A percentile compares a stretch with the other conserved stretches of the same genome.
Conservation (phyloP, 805 yeast genomes). For the Scheffersomyces ergatensis region DNA sequence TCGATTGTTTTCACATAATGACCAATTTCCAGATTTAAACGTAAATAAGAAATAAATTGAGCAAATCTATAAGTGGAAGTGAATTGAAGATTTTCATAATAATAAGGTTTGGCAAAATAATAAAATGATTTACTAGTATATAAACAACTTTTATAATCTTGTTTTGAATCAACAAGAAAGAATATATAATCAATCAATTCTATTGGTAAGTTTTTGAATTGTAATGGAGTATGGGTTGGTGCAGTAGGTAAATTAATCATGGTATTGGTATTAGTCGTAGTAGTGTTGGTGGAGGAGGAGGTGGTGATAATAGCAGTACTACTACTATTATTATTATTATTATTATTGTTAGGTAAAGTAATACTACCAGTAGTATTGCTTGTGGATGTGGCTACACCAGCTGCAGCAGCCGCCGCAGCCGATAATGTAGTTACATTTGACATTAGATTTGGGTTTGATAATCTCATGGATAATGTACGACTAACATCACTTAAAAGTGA, state of each 20-base stretch:
- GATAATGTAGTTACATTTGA: constrained; percentile 1
- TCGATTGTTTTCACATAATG: constrained; percentile 55
- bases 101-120: constrained; percentile 46
- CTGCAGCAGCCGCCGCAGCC: not conserved
- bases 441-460: constrained; percentile 17
- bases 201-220: constrained; percentile 35
- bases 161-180: constrained; percentile 27
- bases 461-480: constrained; percentile 35
- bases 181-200: constrained; percentile 43
- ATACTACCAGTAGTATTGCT: no score
- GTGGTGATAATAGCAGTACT: not conserved
- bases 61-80: constrained; percentile 77
- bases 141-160: constrained; percentile 39
- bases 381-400: not conserved
- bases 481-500: constrained; percentile 49
- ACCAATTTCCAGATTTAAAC: constrained; percentile 56
- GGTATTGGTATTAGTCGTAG: constrained; percentile 2
- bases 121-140: constrained; percentile 53
- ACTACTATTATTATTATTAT: not conserved
- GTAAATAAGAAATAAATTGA: constrained; percentile 70
- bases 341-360: not conserved
- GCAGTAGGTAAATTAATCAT: not conserved
- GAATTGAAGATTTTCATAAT: constrained; percentile 56
- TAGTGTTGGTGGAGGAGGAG: not conserved
- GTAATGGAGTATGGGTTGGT: constrained; percentile 8